Conservation (phyloP, 805 yeast species). For the Clavispora asparagi region DNA sequence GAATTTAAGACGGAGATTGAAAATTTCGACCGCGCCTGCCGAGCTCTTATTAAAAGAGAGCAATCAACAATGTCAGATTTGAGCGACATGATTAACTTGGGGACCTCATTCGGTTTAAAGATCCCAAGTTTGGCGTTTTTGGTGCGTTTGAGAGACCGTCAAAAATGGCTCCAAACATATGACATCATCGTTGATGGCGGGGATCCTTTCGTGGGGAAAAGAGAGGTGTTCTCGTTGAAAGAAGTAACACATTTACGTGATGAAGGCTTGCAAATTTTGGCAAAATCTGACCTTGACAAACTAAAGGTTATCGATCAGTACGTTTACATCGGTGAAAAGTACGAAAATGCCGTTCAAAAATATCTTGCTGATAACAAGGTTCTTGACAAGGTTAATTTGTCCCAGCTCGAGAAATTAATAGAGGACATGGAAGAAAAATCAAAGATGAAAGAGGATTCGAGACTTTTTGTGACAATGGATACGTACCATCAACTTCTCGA, state of each 20-base stretch:
- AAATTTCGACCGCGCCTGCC: slow-evolving; percentile 45
- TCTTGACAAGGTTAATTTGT: slow-evolving; percentile 18
- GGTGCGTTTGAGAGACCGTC: slow-evolving; percentile 29
- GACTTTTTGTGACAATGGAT: slow-evolving; percentile 23
- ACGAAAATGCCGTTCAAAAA: slow-evolving; percentile 14
- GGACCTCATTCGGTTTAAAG: slow-evolving; percentile 54
- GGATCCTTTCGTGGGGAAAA: slow-evolving; percentile 35
- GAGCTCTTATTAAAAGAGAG: slow-evolving; percentile 29
- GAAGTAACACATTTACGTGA: slow-evolving; percentile 25
- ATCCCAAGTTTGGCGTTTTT: slow-evolving; percentile 42
- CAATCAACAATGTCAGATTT: slow-evolving; percentile 40
- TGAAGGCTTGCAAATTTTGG: slow-evolving; percentile 24
- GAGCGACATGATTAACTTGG: slow-evolving; percentile 49
- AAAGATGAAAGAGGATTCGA: slow-evolving; percentile 16
- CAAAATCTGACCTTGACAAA: slow-evolving; percentile 29
- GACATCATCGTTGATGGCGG: slow-evolving; percentile 33
- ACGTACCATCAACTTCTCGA: slow-evolving; percentile 18
- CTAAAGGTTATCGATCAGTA: slow-evolving; percentile 19
- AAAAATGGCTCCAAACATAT: slow-evolving; percentile 29
- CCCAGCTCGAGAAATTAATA: slow-evolving; percentile 19
- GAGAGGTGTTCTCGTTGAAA: slow-evolving; percentile 27
- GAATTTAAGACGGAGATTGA: slow-evolving; percentile 50
- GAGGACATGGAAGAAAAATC: slow-evolving; percentile 22
- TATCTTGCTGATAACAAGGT: slow-evolving; percentile 14
- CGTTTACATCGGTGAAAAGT: slow-evolving; percentile 20